A percentile compares a stretch with the other conserved stretches of the same genome.
These are phyloP conservation scores for Lactifluus hygrophoroides DNA, from an alignment of 768 basidiomycete genomes.

Conservation along the genomic window DNA sequence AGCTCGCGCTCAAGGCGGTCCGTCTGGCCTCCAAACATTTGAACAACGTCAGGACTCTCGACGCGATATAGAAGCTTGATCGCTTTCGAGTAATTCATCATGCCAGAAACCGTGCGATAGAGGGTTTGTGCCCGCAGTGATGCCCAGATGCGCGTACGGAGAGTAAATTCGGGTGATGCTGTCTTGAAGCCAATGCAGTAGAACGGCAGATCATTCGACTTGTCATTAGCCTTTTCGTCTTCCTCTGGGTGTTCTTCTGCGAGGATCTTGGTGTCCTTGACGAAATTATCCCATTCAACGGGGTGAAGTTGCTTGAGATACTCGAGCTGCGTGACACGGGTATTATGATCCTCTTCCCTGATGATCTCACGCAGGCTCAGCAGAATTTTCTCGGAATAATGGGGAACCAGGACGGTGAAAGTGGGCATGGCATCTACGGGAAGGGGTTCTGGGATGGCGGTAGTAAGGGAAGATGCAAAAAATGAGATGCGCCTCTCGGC, in stretches of 20 bases:
- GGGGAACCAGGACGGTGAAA: conserved; percentile 98
- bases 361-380: conserved; percentile 97
- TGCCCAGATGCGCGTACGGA: conserved; percentile 99
- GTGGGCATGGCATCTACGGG: conserved; percentile 99
- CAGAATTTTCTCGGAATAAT: conserved; percentile 98
- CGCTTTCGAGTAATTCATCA: conserved; percentile 99
- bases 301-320: conserved; percentile 98
- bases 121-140: conserved; percentile 96
- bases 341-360: conserved; percentile 92
- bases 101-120: conserved; percentile 97
- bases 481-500: conserved; percentile 98
- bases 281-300: conserved; percentile 99
- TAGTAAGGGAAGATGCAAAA: conserved; percentile 96
- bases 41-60: conserved; percentile 96
- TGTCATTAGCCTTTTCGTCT: conserved; percentile 62
- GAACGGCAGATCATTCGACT: conserved; percentile 92
- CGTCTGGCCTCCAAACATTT: conserved; percentile 93
- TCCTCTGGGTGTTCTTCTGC: conserved; percentile 68
- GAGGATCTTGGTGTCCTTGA: conserved; percentile 98
- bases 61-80: conserved; percentile 98
- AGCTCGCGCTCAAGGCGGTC: conserved; percentile 93
- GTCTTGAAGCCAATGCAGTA: conserved; percentile 99
- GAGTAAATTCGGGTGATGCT: conserved; percentile 95
- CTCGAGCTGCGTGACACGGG: conserved; percentile 93
- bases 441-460: conserved; percentile 88